Base-by-base conservation (phyloP, 192 early-diverging fungal genomes). In the Ramicandelaber brevisporus region DNA sequence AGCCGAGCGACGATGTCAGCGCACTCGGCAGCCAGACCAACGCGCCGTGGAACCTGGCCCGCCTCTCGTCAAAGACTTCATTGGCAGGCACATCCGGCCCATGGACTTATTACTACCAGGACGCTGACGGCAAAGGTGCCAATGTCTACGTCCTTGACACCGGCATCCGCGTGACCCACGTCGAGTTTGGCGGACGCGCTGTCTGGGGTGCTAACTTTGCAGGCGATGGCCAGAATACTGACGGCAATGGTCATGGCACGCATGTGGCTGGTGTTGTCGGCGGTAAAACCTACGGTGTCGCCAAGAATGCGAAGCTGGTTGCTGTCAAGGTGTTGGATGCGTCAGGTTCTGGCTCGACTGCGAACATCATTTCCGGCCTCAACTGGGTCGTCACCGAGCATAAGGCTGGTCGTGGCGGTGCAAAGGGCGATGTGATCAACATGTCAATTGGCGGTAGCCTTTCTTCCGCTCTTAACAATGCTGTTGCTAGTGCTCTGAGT, bases 301-400 rank as follows among this genome's bases (percentile, higher is more conserved):
- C 78, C 33, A 83, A 83, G 42, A 68, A 70, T 31, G 61, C 46
- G 9, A 65, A 43, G 34, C 21, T 83, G 17, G 63, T 83, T 32
- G 65, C 65, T 12, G 70, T 83, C 37, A 79, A 79, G 33, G 70
- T 70, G 35, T 35, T 56, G 12, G 40, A 53, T 36, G 15, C n/a
- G 4, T 30, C 46, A 12, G 57, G 50, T 8, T 41, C 37, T 23
- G 46, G 52, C 13, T 38, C 42, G 13, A 26, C 54, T 6, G 36
- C 32, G 11, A 41, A 53, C 17, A 44, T 60, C 36, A 22, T 60
- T 11, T 40, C 45, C 3, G 53, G 46, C 2, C 29, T 60, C 10
- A 41, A 57, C 19, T 57, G 43, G 39, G 41, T 54, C 14, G 2
- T 11, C 13, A 26, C 23, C 26, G 3, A 12, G 31, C 12, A 26